phyloP scores from a whole-genome alignment of 371 early-diverging fungal genomes.

The Capillidium heterosporum region DNA sequence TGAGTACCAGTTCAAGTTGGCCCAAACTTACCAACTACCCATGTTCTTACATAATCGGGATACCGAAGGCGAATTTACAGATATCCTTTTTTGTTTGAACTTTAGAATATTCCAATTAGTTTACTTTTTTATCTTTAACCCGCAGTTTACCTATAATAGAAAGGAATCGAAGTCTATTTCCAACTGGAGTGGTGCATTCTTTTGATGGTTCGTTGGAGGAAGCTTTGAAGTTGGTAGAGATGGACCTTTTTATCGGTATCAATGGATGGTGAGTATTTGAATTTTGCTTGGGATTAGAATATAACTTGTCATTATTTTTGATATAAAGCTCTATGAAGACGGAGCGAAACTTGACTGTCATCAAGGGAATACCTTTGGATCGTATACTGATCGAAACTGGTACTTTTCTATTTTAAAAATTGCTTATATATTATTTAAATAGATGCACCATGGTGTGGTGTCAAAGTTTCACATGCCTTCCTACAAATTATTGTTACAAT shows the following conservation, averaged over 20 bases:
- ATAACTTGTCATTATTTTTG: background rate
- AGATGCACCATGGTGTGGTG: conserved; percentile 91
- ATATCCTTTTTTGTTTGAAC: conserved; percentile 10
- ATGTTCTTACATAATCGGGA: conserved; percentile 81
- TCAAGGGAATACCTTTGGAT: conserved; percentile 64
- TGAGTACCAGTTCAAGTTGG: conserved; percentile 61
- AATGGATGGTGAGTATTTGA: conserved; percentile 63
- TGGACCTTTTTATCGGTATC: conserved; percentile 87
- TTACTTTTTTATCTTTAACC: background rate
- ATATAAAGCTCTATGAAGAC: conserved; percentile 59
- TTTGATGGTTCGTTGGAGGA: conserved; percentile 78
- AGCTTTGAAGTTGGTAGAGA: conserved; percentile 36
- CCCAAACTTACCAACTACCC: conserved; percentile 50
- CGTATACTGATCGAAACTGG: conserved; percentile 84
- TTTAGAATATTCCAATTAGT: background rate
- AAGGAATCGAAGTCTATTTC: conserved; percentile 38
- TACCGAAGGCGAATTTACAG: conserved; percentile 44
- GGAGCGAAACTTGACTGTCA: conserved; percentile 59
- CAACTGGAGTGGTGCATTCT: conserved; percentile 86
- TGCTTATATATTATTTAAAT: background rate
- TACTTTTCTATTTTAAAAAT: conserved; percentile 7
- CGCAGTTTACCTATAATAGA: conserved; percentile 29
- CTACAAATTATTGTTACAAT: too few relatives aligned
- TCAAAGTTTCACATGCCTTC: conserved; percentile 62
- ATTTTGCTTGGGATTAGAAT: background rate